phyloP scores from a whole-genome alignment of 352 stramenopile genomes.

The Globisporangium acanthophoron region DNA sequence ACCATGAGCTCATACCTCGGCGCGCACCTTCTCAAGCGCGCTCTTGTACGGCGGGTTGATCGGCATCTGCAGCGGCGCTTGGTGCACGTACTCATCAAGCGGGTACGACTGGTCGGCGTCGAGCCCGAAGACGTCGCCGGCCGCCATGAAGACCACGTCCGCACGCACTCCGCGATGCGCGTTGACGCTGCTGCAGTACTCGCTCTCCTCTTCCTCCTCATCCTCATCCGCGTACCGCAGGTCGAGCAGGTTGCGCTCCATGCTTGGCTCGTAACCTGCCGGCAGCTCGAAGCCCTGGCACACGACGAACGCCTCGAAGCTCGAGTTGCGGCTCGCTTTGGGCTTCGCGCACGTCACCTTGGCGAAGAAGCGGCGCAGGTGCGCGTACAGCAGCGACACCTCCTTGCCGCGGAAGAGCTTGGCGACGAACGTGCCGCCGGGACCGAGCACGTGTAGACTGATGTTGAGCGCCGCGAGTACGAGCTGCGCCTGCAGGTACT shows the following conservation, averaged over 20 bases:
- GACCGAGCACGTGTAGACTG: slow-evolving; percentile 67
- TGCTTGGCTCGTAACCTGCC: slow-evolving; percentile 41
- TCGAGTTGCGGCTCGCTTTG: slow-evolving; percentile 81
- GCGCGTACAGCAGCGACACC: slow-evolving; percentile 62
- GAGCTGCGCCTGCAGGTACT: slow-evolving; percentile 79
- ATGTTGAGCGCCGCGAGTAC: slow-evolving; percentile 79
- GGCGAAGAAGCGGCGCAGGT: slow-evolving; percentile 65
- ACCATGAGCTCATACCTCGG: background rate
- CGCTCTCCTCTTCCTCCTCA: slow-evolving; percentile 16
- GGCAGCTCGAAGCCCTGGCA: slow-evolving; percentile 60
- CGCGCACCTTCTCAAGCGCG: slow-evolving; percentile 52
- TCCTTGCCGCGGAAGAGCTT: slow-evolving; percentile 86
- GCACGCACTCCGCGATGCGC: slow-evolving; percentile 41
- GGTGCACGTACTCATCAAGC: slow-evolving; percentile 63
- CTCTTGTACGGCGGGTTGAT: slow-evolving; percentile 86
- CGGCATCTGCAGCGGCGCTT: slow-evolving; percentile 75
- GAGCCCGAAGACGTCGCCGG: slow-evolving; percentile 71
- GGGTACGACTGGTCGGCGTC: slow-evolving; percentile 85
- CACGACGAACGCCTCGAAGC: slow-evolving; percentile 80
- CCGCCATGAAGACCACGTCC: slow-evolving; percentile 64
- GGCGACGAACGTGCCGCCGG: slow-evolving; percentile 72
- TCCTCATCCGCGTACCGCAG: slow-evolving; percentile 48
- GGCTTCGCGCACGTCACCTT: slow-evolving; percentile 80
- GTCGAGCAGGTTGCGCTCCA: slow-evolving; percentile 71
- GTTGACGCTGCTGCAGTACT: slow-evolving; percentile 24